Evolutionary conservation across 768 basidiomycete genomes (phyloP).

Genomic region (Cyclocybe aegerita): DNA sequence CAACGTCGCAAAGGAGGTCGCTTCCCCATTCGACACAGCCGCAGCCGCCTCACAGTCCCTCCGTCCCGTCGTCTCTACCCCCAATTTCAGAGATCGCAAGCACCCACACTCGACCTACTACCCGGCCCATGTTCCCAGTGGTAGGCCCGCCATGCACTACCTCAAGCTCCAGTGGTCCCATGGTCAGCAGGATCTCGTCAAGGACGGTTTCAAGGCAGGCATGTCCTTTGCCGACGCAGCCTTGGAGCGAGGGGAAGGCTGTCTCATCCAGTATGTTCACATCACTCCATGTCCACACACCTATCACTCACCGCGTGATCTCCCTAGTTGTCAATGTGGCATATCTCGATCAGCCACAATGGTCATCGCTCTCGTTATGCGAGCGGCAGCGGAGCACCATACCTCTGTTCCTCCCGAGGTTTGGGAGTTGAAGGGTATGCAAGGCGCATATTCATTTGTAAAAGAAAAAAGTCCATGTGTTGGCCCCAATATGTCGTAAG

Average conservation of each 20-base stretch:
- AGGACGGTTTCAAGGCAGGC: slow-evolving; percentile 73
- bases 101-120: slow-evolving; percentile 54
- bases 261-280: slow-evolving; percentile 78
- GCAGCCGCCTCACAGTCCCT: slow-evolving; percentile 43
- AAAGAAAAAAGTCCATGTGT: slow-evolving; percentile 87
- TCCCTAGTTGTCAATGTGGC: slow-evolving; percentile 84
- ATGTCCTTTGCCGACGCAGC: slow-evolving; percentile 83
- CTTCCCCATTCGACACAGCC: slow-evolving; percentile 60
- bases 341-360: slow-evolving; percentile 90
- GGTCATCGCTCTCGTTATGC: slow-evolving; percentile 91
- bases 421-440: slow-evolving; percentile 83
- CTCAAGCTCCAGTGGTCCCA: slow-evolving; percentile 92
- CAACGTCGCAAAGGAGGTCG: slow-evolving; percentile 93
- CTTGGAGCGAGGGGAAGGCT: slow-evolving; percentile 71
- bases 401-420: slow-evolving; percentile 71
- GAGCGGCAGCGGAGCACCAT: slow-evolving; percentile 73
- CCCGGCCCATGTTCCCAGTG: slow-evolving; percentile 63
- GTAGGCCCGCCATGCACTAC: slow-evolving; percentile 81
- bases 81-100: slow-evolving; percentile 48
- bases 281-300: slow-evolving; percentile 12
- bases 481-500: slow-evolving; percentile 94
- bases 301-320: slow-evolving; percentile 17
- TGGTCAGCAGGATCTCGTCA: slow-evolving; percentile 87
- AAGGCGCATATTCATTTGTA: slow-evolving; percentile 86
- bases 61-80: slow-evolving; percentile 67